Evolutionary conservation across 257 asterid genomes (phyloP).

Genomic region (Petunia axillaris): DNA sequence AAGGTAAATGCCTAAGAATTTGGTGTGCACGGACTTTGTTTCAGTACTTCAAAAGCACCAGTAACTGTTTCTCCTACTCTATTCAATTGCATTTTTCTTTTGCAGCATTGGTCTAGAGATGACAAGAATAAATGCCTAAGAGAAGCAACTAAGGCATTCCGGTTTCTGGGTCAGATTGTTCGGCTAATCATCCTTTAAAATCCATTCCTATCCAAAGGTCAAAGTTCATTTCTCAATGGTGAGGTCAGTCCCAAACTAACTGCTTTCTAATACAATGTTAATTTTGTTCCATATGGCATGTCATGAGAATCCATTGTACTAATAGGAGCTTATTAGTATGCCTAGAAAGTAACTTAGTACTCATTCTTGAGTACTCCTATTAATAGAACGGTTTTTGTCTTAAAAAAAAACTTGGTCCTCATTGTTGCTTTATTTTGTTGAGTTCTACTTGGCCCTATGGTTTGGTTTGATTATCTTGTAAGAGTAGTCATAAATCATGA

Average conservation of each 20-base stretch:
- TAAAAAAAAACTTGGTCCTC: neutral
- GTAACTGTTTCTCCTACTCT: neutral
- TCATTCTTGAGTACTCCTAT: neutral
- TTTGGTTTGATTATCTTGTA: conserved; percentile 7
- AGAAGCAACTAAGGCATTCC: conserved; percentile 84
- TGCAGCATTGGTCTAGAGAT: conserved; percentile 92
- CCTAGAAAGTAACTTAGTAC: neutral
- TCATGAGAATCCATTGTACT: neutral
- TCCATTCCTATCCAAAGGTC: neutral
- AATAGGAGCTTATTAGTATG: neutral
- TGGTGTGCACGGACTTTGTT: neutral
- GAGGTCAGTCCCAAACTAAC: conserved; percentile 20
- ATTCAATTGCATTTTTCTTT: conserved; percentile 14
- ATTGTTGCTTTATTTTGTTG: neutral
- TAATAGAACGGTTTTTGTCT: neutral
- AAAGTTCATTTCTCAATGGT: conserved; percentile 1
- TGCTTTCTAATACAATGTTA: neutral
- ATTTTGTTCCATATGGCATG: conserved; percentile 21
- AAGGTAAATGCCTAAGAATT: conserved; percentile 53
- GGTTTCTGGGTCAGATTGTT: conserved; percentile 82
- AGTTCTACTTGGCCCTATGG: conserved; percentile 14
- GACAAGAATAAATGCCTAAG: conserved; percentile 78
- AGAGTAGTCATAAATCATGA: neutral
- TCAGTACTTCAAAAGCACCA: neutral
- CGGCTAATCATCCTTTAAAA: conserved; percentile 70